Evolutionary conservation across 495 filamentous ascomycete species (phyloP), one percentile per base, ranked within the genome.

Genomic region (Penicillium steckii): DNA sequence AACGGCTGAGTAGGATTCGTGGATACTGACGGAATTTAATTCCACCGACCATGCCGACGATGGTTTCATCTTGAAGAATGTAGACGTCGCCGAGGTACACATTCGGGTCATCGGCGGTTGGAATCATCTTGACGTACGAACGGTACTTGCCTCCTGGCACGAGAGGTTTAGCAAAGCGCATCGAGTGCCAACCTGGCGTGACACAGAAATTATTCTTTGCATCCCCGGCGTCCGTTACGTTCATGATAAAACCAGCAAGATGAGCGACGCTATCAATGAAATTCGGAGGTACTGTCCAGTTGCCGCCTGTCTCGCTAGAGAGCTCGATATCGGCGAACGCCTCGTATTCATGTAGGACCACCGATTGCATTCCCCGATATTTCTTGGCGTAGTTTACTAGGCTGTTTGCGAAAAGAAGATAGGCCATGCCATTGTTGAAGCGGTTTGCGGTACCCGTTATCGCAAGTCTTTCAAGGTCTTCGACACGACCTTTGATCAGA

Each of bases 181-280:
- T 51, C 0, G 58, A 63, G 12, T 61, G 53, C 74, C 70, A 74
- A 4, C 73, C 73, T n/a, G 70, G 72, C 19, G 65, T 62, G 29
- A 76, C 60, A 57, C 71, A 82, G 35, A 78, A 74, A 35, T 71
- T 69, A 44, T 72, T 67, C 43, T 69, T 68, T 3, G 75, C 75
- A 50, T 80, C 75, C 18, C 70, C 52, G 9, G 71, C 62, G 27
- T 81, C 79, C 7, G 67, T 71, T 12, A 61, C 77, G 48, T 83
- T 83, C 62, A 80, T 71, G 27, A 81, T 74, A 57, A 84, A 81
- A 8, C 80, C 80, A 6, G 77, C 73, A 5, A 82, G 53, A 57
- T 84, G 80, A 27, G 63, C 64, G 8, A 81, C 50, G 35, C 68
- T 74, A 59, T 84, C 80, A 53, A 82, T 79, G 65, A 44, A 81